phyloP scores from a whole-genome alignment of 495 filamentous ascomycete species.

The Penicillium malachiteum region DNA sequence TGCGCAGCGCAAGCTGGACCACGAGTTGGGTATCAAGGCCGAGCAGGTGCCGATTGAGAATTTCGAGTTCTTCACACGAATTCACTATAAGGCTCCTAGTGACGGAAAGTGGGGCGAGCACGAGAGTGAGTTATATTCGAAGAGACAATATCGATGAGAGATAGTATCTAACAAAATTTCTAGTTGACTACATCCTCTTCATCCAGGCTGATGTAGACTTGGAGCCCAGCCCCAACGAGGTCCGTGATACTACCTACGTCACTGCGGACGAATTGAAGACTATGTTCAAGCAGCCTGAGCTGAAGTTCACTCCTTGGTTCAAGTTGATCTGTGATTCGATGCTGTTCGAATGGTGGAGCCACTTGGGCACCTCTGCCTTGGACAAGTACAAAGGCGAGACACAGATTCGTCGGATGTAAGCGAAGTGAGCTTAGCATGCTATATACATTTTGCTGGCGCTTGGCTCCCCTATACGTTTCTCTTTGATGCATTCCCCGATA shows the following conservation, averaged over 20 bases:
- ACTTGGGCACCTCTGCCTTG: constrained; percentile 70
- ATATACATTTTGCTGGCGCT: neutral
- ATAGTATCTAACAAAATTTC: neutral
- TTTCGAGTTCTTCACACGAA: constrained; percentile 91
- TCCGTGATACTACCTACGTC: constrained; percentile 78
- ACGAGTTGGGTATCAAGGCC: constrained; percentile 90
- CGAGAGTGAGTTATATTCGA: constrained; percentile 68
- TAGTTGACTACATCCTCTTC: constrained; percentile 99
- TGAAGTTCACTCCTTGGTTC: constrained; percentile 98
- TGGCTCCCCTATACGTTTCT: neutral
- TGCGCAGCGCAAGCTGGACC: constrained; percentile 86
- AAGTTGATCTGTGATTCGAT: constrained; percentile 97
- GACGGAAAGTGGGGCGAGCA: constrained; percentile 99
- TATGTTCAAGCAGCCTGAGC: constrained; percentile 75
- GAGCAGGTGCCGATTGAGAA: constrained; percentile 88
- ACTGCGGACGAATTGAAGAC: constrained; percentile 75
- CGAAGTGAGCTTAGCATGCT: neutral
- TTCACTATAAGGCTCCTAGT: constrained; percentile 97
- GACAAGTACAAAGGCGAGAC: constrained; percentile 85
- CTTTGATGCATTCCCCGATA: constrained; percentile 10
- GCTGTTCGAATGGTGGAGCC: constrained; percentile 98
- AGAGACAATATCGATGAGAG: neutral
- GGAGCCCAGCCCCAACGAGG: constrained; percentile 81
- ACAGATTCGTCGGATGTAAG: constrained; percentile 82
- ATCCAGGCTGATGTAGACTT: constrained; percentile 91